phyloP scores from a whole-genome alignment of 1,139 yeast genomes.

The Wickerhamomyces sp. region DNA sequence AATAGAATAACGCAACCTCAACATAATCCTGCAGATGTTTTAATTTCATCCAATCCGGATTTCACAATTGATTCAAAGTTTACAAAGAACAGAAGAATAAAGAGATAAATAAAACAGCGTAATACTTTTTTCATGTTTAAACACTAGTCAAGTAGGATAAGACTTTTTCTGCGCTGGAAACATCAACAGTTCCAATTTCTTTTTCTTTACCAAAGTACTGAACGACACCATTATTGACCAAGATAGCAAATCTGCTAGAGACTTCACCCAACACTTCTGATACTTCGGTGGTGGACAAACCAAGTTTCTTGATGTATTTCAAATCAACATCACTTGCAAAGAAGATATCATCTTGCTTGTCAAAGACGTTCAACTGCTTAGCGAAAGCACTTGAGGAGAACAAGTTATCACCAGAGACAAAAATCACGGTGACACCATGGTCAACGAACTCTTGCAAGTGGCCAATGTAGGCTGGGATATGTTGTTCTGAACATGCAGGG shows the following conservation, averaged over 20 bases:
- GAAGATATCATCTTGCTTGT: conserved; percentile 37
- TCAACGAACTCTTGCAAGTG: conserved; percentile 34
- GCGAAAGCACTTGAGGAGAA: conserved; percentile 80
- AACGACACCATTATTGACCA: conserved; percentile 61
- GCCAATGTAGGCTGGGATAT: conserved; percentile 65
- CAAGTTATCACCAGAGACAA: conserved; percentile 75
- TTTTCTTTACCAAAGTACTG: conserved; percentile 47
- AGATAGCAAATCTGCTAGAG: conserved; percentile 60
- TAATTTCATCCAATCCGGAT: conserved; percentile 19
- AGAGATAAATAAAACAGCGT: neutral
- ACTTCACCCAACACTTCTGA: conserved; percentile 46
- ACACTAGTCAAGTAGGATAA: conserved; percentile 20
- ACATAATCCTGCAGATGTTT: conserved; percentile 8
- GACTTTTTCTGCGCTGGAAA: conserved; percentile 54
- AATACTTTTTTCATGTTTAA: no score
- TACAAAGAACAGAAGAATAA: neutral
- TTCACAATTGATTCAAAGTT: conserved; percentile 9
- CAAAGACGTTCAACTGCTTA: conserved; percentile 45
- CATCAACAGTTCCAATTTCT: conserved; percentile 52
- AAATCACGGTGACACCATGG: conserved; percentile 65
- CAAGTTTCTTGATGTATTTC: conserved; percentile 48
- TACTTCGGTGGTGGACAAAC: conserved; percentile 46
- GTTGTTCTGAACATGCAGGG: conserved; percentile 78
- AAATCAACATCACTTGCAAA: conserved; percentile 73
- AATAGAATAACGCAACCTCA: neutral